A percentile compares a stretch with the other conserved stretches of the same genome.
These are phyloP conservation scores for Penicillium parvum DNA, from an alignment of 495 filamentous ascomycete species.

Conservation along the genomic window DNA sequence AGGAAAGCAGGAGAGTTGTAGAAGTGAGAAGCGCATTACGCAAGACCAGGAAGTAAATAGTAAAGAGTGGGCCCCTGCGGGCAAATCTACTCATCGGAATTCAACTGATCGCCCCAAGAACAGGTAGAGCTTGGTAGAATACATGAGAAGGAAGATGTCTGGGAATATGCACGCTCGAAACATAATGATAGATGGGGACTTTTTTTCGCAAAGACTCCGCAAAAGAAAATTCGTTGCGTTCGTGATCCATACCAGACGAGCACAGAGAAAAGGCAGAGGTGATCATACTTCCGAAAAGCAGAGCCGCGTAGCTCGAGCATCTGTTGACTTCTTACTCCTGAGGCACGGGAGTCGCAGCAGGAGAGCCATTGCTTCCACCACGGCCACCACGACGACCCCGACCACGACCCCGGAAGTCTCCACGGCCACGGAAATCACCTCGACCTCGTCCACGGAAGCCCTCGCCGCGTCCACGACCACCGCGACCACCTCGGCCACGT, in stretches of 20 bases:
- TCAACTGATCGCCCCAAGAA: not conserved
- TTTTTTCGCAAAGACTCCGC: constrained; percentile 23
- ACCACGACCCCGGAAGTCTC: constrained; percentile 43
- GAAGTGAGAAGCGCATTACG: not conserved
- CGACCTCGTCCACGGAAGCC: constrained; percentile 46
- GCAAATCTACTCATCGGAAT: not conserved
- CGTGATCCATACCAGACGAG: constrained; percentile 41
- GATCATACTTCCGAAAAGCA: no score
- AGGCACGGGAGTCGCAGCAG: constrained; percentile 16
- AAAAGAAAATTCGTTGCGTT: constrained; percentile 45
- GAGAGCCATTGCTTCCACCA: constrained; percentile 28
- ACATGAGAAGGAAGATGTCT: constrained; percentile 31
- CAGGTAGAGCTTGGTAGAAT: constrained; percentile 27
- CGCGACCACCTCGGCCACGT: constrained; percentile 48
- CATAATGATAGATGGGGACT: constrained; percentile 27
- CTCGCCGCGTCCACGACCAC: constrained; percentile 40
- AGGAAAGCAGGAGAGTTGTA: not conserved
- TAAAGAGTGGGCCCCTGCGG: not conserved
- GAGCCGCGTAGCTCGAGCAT: not conserved
- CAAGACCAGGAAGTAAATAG: not conserved
- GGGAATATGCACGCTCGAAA: constrained; percentile 43
- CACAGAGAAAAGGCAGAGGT: constrained; percentile 6
- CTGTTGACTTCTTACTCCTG: constrained; percentile 15
- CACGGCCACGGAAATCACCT: constrained; percentile 45
- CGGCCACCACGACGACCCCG: constrained; percentile 32